Conservation (phyloP, 768 basidiomycete species). For the Tephrocybe sp. region DNA sequence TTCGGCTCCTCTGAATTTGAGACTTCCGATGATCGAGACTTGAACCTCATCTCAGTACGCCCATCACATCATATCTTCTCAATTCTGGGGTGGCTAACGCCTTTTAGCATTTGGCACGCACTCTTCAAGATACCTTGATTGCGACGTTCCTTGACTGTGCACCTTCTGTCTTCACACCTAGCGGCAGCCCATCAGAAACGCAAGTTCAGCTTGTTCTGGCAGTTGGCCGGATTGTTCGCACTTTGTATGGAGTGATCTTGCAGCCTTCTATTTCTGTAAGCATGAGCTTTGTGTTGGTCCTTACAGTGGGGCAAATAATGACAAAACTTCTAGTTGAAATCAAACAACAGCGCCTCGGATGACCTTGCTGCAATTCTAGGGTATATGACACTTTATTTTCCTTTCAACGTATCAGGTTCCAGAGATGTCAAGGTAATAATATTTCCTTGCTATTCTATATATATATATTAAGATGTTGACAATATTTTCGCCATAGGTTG, state of each 20-base stretch:
- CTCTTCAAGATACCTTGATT: constrained; percentile 76
- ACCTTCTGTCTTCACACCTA: constrained; percentile 76
- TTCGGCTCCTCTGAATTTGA: constrained; percentile 5
- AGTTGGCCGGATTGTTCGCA: constrained; percentile 55
- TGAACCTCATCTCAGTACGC: constrained; percentile 9
- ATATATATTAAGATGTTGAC: not conserved
- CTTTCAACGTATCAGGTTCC: constrained; percentile 52
- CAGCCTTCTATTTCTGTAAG: constrained; percentile 40
- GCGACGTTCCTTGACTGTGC: constrained; percentile 88
- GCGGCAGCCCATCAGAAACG: constrained; percentile 53
- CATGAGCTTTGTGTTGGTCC: constrained; percentile 7
- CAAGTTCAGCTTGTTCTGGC: constrained; percentile 62
- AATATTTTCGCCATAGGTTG: constrained; percentile 43
- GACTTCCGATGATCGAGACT: constrained; percentile 2
- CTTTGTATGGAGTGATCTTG: constrained; percentile 59
- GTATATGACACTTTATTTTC: constrained; percentile 85
- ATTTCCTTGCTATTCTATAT: not conserved
- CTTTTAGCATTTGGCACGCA: constrained; percentile 63
- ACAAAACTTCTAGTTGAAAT: constrained; percentile 21
- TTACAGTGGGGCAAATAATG: constrained; percentile 5
- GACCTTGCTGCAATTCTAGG: constrained; percentile 61
- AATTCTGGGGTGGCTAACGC: not conserved
- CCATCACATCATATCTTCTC: not conserved
- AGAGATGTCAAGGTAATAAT: constrained; percentile 59
- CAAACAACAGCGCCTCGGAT: constrained; percentile 30